Percentiles rank a stretch among this genome's conserved stretches.
These are phyloP conservation scores for Heterobasidion parviporum DNA, from an alignment of 1,284 basidiomycete genomes.

Conservation along the genomic window DNA sequence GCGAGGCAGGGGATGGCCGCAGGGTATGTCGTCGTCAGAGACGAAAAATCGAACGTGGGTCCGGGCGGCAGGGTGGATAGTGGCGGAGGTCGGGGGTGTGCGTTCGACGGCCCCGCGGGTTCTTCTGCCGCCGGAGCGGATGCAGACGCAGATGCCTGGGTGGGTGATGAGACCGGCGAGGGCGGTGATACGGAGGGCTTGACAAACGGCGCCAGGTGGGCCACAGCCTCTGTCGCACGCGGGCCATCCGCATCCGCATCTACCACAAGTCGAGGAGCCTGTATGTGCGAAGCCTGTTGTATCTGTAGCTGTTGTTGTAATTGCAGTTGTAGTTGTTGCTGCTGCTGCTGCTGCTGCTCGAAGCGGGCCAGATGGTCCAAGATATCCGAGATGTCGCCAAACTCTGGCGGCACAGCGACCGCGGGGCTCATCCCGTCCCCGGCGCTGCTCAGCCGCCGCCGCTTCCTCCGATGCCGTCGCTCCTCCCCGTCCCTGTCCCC, in stretches of 20 bases:
- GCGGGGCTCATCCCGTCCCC: constrained; percentile 11
- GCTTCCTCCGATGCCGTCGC: constrained; percentile 28
- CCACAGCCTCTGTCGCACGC: too few relatives aligned
- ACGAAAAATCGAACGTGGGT: too few relatives aligned
- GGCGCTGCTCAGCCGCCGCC: constrained; percentile 27
- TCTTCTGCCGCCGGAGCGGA: too few relatives aligned
- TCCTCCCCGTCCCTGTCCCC: constrained; percentile 7
- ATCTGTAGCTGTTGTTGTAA: neutral
- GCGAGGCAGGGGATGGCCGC: too few relatives aligned
- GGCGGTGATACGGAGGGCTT: constrained; percentile 2
- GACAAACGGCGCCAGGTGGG: neutral
- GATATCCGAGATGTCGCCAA: constrained; percentile 67
- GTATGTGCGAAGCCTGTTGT: too few relatives aligned
- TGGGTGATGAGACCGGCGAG: too few relatives aligned
- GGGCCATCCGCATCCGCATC: too few relatives aligned
- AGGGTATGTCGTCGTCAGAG: too few relatives aligned
- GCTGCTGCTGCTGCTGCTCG: constrained; percentile 20
- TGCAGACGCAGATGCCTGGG: too few relatives aligned
- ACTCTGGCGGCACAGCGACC: constrained; percentile 37
- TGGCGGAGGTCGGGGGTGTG: constrained; percentile 1
- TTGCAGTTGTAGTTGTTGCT: neutral
- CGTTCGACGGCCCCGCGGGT: neutral
- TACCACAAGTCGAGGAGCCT: too few relatives aligned
- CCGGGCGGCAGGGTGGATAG: neutral
- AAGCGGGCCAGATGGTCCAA: constrained; percentile 65